A percentile compares a stretch with the other conserved stretches of the same genome.
These are phyloP conservation scores for Neonectria hederae DNA, from an alignment of 2,329 filamentous ascomycete genomes.

Conservation along the genomic window DNA sequence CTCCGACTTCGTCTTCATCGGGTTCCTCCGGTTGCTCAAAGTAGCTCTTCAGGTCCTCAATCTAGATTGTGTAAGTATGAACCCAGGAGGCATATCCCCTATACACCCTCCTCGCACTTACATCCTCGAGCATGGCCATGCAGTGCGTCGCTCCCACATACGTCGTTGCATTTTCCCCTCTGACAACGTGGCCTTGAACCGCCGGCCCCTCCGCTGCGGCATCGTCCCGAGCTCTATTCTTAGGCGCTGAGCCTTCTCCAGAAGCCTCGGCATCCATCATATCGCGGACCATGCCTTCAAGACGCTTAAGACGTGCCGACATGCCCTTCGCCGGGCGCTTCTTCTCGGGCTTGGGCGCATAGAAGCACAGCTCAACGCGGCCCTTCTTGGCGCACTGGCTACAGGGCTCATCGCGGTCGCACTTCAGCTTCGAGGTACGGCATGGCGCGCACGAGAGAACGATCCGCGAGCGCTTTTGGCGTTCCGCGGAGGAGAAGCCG, in stretches of 20 bases:
- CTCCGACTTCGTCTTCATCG: constrained; percentile 48
- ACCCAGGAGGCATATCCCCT: too few relatives aligned
- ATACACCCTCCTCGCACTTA: constrained; percentile 46
- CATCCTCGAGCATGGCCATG: constrained; percentile 68
- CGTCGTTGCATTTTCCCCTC: constrained; percentile 54
- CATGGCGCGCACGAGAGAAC: constrained; percentile 64
- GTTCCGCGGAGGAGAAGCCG: constrained; percentile 32
- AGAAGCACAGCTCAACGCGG: constrained; percentile 56
- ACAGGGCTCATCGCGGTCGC: constrained; percentile 63
- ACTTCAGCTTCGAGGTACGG: constrained; percentile 65
- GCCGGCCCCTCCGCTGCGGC: constrained; percentile 34
- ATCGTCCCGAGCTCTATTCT: not conserved
- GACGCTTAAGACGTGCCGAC: constrained; percentile 62
- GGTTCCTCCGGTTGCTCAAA: constrained; percentile 59
- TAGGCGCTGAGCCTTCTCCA: not conserved
- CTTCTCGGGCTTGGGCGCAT: constrained; percentile 57
- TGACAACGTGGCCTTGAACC: constrained; percentile 54
- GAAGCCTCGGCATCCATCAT: constrained; percentile 58
- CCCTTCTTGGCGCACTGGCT: constrained; percentile 62
- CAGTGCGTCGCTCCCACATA: constrained; percentile 70
- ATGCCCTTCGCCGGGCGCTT: constrained; percentile 57
- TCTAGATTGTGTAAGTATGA: constrained; percentile 48
- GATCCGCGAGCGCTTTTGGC: constrained; percentile 58
- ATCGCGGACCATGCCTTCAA: constrained; percentile 66
- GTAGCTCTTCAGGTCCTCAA: constrained; percentile 67